phyloP scores from a whole-genome alignment of 805 yeast species.

The Lipomyces yamadae region DNA sequence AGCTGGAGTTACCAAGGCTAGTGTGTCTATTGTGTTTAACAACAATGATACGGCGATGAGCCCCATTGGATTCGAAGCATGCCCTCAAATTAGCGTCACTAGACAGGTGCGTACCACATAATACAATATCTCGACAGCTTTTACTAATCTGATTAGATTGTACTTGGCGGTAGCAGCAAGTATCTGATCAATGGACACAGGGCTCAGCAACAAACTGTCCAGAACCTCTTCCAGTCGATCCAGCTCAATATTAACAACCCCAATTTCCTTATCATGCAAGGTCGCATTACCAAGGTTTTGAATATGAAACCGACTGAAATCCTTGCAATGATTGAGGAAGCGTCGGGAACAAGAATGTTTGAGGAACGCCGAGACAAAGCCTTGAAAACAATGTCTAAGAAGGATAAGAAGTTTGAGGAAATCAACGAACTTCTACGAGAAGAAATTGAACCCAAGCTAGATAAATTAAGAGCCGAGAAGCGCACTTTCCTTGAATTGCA shows the following conservation, averaged over 20 bases:
- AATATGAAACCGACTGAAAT: slow-evolving; percentile 95
- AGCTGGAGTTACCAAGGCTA: slow-evolving; percentile 96
- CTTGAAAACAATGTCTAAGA: slow-evolving; percentile 86
- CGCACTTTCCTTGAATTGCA: slow-evolving; percentile 83
- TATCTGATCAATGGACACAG: slow-evolving; percentile 94
- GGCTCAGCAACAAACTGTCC: slow-evolving; percentile 91
- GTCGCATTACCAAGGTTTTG: slow-evolving; percentile 93
- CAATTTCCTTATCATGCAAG: slow-evolving; percentile 97
- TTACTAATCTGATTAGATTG: slow-evolving; percentile 49
- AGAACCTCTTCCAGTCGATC: slow-evolving; percentile 88
- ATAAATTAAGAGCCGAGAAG: slow-evolving; percentile 78
- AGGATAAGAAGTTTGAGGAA: slow-evolving; percentile 81
- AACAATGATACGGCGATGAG: slow-evolving; percentile 74
- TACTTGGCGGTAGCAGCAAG: slow-evolving; percentile 89
- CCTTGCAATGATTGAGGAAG: slow-evolving; percentile 90
- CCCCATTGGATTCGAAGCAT: slow-evolving; percentile 85
- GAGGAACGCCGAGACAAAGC: slow-evolving; percentile 94
- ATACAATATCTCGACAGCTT: background rate
- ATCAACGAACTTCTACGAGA: slow-evolving; percentile 73
- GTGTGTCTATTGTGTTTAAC: slow-evolving; percentile 94
- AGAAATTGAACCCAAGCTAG: slow-evolving; percentile 92
- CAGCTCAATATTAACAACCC: slow-evolving; percentile 97
- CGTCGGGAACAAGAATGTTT: slow-evolving; percentile 95
- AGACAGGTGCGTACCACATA: slow-evolving; percentile 57
- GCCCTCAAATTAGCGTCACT: slow-evolving; percentile 82